phyloP scores from a whole-genome alignment of 192 early-diverging fungal genomes.

The Backusella luteola region DNA sequence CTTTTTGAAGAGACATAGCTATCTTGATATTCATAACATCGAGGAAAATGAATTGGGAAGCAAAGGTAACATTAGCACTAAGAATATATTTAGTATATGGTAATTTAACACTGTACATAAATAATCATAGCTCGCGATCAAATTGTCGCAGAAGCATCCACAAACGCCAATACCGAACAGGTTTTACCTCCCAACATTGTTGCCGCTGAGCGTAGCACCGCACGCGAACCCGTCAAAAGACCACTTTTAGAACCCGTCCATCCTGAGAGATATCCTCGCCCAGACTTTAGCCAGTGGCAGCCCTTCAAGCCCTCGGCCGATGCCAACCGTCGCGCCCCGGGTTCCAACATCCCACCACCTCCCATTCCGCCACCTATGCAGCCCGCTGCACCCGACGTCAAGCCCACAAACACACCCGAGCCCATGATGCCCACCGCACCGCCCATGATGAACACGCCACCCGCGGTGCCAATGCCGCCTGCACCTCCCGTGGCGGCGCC shows the following conservation, averaged over 20 bases:
- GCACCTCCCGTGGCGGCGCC: neutral
- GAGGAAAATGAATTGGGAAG: constrained; percentile 76
- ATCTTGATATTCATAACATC: constrained; percentile 72
- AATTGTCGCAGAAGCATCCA: constrained; percentile 1
- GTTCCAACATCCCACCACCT: neutral
- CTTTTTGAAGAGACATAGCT: constrained; percentile 74
- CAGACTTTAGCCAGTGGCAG: constrained; percentile 73
- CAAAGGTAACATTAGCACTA: constrained; percentile 35
- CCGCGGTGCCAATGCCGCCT: neutral
- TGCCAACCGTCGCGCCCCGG: constrained; percentile 10
- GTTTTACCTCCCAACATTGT: neutral
- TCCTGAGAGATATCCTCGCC: constrained; percentile 68
- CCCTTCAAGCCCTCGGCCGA: constrained; percentile 51
- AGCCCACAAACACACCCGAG: constrained; percentile 11
- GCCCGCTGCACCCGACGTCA: neutral
- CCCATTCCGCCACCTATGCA: constrained; percentile 4
- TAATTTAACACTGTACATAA: neutral
- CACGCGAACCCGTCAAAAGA: constrained; percentile 13
- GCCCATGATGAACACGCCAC: neutral
- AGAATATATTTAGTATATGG: too few relatives aligned
- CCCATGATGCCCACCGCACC: constrained; percentile 13
- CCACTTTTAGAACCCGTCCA: constrained; percentile 56
- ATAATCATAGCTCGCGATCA: constrained; percentile 16
- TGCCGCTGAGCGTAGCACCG: neutral
- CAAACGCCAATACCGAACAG: neutral